phyloP scores from a whole-genome alignment of 805 yeast genomes.

The Lachancea sp. region DNA sequence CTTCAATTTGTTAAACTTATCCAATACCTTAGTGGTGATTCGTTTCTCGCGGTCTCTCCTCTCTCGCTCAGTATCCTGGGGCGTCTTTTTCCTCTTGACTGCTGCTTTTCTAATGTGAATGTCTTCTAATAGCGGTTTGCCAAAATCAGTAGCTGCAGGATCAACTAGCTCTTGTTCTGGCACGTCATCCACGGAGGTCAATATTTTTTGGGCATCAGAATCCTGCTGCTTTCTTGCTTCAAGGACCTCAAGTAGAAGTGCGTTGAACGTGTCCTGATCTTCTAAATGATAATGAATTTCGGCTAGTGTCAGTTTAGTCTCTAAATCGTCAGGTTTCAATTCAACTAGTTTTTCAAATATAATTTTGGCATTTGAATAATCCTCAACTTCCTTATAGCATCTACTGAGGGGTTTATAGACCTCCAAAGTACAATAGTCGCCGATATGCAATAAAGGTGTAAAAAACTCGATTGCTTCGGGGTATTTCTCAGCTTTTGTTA shows the following conservation, averaged over 20 bases:
- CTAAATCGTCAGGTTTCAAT: slow-evolving; percentile 59
- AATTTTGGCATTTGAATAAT: slow-evolving; percentile 56
- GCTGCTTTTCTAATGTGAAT: slow-evolving; percentile 26
- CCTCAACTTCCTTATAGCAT: slow-evolving; percentile 69
- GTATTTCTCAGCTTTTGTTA: slow-evolving; percentile 62
- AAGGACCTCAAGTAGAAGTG: slow-evolving; percentile 48
- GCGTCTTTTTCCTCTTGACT: slow-evolving; percentile 26
- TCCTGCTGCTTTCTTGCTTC: slow-evolving; percentile 34
- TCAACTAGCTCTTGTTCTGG: slow-evolving; percentile 13
- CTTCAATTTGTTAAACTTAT: slow-evolving; percentile 48
- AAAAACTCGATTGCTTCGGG: slow-evolving; percentile 72
- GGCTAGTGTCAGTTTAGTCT: slow-evolving; percentile 69
- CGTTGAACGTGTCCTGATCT: slow-evolving; percentile 50
- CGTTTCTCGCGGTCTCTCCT: slow-evolving; percentile 48
- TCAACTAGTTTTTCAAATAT: slow-evolving; percentile 50
- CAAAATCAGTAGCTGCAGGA: slow-evolving; percentile 12
- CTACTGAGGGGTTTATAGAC: slow-evolving; percentile 53
- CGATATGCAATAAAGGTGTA: slow-evolving; percentile 48
- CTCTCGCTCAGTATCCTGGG: slow-evolving; percentile 38
- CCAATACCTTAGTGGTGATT: slow-evolving; percentile 51
- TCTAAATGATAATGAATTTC: slow-evolving; percentile 70
- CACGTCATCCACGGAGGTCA: slow-evolving; percentile 8
- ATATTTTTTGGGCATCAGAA: slow-evolving; percentile 7
- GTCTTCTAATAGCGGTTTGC: slow-evolving; percentile 31
- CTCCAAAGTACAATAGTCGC: slow-evolving; percentile 46